phyloP scores from a whole-genome alignment of 495 filamentous ascomycete genomes.

The Immersiella caudata region DNA sequence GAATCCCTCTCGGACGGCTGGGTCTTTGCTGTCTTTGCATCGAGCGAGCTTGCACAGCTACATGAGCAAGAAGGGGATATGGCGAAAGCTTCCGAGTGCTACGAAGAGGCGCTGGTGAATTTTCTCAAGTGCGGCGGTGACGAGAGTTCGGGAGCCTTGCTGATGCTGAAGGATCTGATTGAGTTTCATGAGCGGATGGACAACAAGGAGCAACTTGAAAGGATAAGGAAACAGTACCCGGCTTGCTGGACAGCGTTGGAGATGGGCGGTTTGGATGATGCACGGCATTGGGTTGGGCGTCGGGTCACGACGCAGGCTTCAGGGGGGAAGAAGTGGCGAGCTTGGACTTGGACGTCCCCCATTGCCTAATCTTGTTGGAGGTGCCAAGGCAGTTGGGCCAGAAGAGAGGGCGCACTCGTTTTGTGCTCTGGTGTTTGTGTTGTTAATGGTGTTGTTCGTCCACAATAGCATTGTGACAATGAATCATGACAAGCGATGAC shows the following conservation, averaged over 20 bases:
- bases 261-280: background rate
- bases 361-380: background rate
- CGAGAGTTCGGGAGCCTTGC: background rate
- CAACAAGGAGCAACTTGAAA: background rate
- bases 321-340: background rate
- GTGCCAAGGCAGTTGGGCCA: too few species aligned
- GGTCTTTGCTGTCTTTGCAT: background rate
- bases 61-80: slow-evolving; percentile 1
- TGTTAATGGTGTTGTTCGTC: too few species aligned
- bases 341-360: slow-evolving; percentile 1
- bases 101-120: slow-evolving; percentile 1
- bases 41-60: slow-evolving; percentile 1
- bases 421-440: too few species aligned
- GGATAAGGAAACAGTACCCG: background rate
- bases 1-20: background rate
- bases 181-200: background rate
- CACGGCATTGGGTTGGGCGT: background rate
- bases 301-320: slow-evolving; percentile 4
- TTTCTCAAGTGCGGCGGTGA: background rate
- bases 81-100: background rate
- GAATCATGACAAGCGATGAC: too few species aligned
- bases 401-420: too few species aligned
- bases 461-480: too few species aligned
- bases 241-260: slow-evolving; percentile 1
- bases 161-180: slow-evolving; percentile 8